A percentile compares a stretch with the other conserved stretches of the same genome.
These are phyloP conservation scores for Bryopsis sp. DNA, from an alignment of 139 green algal species.

Conservation along the genomic window DNA sequence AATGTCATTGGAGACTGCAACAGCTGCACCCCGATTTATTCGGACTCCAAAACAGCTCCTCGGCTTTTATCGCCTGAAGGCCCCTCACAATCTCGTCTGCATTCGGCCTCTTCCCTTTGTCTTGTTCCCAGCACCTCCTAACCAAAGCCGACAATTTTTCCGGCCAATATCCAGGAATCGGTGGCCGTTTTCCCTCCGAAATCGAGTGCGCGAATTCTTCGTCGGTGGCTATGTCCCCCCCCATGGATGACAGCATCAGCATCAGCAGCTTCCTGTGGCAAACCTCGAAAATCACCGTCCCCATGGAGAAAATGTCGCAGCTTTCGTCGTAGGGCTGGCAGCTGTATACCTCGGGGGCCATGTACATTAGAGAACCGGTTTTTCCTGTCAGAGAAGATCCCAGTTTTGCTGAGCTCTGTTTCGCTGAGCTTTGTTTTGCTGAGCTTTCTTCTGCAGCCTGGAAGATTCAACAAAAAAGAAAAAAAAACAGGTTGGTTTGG, in stretches of 20 bases:
- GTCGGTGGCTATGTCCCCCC: neutral
- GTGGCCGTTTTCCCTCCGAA: slow-evolving; percentile 4
- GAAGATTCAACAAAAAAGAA: too few species aligned
- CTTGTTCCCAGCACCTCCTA: neutral
- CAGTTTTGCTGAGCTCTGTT: neutral
- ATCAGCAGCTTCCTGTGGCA: slow-evolving; percentile 12
- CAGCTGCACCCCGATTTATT: too few species aligned
- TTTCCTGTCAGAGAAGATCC: slow-evolving; percentile 17
- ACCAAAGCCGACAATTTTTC: neutral
- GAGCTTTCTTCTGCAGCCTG: neutral
- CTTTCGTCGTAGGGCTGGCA: slow-evolving; percentile 26
- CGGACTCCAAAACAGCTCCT: too few species aligned
- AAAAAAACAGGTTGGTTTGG: too few species aligned
- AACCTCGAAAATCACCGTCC: slow-evolving; percentile 22
- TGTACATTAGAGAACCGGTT: slow-evolving; percentile 27
- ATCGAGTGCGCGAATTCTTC: slow-evolving; percentile 14
- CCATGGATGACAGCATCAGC: slow-evolving; percentile 2
- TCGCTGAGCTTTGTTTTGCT: neutral
- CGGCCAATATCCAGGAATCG: slow-evolving; percentile 5
- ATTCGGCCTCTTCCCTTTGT: neutral
- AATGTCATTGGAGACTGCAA: too few species aligned
- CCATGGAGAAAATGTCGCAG: slow-evolving; percentile 24
- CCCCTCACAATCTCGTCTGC: neutral
- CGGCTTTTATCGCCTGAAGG: neutral
- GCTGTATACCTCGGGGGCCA: slow-evolving; percentile 27